Conservation (phyloP, 495 filamentous ascomycete genomes). For the Durotheca rogersii region DNA sequence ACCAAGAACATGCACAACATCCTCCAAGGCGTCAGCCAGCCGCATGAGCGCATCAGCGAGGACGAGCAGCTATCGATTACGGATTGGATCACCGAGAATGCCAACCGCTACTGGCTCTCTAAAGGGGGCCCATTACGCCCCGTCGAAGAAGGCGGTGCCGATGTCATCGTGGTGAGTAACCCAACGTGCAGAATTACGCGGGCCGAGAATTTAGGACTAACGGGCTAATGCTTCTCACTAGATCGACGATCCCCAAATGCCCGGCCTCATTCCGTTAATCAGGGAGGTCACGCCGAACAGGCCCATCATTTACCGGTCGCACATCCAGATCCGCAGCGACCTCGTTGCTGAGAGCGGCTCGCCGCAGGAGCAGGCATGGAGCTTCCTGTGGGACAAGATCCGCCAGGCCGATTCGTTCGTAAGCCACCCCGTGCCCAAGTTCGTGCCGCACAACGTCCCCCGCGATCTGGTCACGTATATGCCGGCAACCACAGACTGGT, state of each 20-base stretch:
- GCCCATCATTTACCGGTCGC: conserved; percentile 77
- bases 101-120: conserved; percentile 72
- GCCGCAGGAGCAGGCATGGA: conserved; percentile 75
- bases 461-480: conserved; percentile 70
- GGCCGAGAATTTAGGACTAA: too few relatives aligned
- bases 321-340: conserved; percentile 83
- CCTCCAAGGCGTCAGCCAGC: conserved; percentile 74
- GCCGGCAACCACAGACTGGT: conserved; percentile 85
- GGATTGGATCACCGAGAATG: conserved; percentile 78
- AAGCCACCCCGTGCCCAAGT: conserved; percentile 75
- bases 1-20: conserved; percentile 95
- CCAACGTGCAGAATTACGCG: too few relatives aligned
- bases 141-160: conserved; percentile 70
- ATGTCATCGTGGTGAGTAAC: conserved; percentile 68
- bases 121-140: conserved; percentile 67
- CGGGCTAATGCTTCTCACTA: conserved; percentile 14
- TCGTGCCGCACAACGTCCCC: conserved; percentile 72
- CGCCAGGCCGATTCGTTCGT: conserved; percentile 76
- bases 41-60: conserved; percentile 59
- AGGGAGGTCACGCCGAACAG: conserved; percentile 69
- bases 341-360: conserved; percentile 60
- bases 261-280: conserved; percentile 73
- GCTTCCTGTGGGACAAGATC: conserved; percentile 73
- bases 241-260: conserved; percentile 90
- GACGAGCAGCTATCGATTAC: conserved; percentile 61